phyloP scores from a whole-genome alignment of 148 eudicot genomes.

The Nyssa sinensis region DNA sequence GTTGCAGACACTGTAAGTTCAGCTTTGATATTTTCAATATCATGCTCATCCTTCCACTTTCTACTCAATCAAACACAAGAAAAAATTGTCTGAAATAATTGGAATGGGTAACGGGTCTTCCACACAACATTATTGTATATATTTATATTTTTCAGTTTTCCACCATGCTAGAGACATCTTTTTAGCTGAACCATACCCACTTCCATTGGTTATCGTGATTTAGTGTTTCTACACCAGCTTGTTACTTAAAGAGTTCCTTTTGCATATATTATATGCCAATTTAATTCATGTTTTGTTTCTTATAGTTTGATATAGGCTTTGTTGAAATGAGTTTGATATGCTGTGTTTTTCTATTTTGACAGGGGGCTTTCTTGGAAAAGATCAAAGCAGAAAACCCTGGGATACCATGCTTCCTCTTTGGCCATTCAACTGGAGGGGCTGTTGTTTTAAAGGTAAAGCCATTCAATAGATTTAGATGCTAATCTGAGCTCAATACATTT shows the following conservation, averaged over 20 bases:
- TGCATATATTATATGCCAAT: background rate
- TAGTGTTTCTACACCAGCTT: background rate
- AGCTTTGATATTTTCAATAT: background rate
- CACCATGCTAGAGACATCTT: too few species aligned
- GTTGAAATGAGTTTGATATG: too few species aligned
- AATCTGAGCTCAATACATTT: background rate
- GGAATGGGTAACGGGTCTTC: too few species aligned
- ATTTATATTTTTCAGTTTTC: too few species aligned
- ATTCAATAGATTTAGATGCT: background rate
- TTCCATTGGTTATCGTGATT: background rate
- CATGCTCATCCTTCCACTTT: background rate
- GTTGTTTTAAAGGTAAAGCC: constrained; percentile 69
- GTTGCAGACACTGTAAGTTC: constrained; percentile 82
- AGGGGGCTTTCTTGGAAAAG: constrained; percentile 79
- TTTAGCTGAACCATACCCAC: background rate
- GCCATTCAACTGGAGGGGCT: constrained; percentile 97
- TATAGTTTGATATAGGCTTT: too few species aligned
- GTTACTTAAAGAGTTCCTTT: constrained; percentile 11
- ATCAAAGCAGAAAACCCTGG: constrained; percentile 66
- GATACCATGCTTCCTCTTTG: constrained; percentile 81
- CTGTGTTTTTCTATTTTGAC: constrained; percentile 9
- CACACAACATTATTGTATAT: too few species aligned
- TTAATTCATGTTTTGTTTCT: background rate
- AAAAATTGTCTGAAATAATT: background rate
- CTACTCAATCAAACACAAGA: background rate